Evolutionary conservation across 2,329 filamentous ascomycete genomes (phyloP), one percentile per base, ranked within the genome.

Genomic region (Venturia oleaginea): DNA sequence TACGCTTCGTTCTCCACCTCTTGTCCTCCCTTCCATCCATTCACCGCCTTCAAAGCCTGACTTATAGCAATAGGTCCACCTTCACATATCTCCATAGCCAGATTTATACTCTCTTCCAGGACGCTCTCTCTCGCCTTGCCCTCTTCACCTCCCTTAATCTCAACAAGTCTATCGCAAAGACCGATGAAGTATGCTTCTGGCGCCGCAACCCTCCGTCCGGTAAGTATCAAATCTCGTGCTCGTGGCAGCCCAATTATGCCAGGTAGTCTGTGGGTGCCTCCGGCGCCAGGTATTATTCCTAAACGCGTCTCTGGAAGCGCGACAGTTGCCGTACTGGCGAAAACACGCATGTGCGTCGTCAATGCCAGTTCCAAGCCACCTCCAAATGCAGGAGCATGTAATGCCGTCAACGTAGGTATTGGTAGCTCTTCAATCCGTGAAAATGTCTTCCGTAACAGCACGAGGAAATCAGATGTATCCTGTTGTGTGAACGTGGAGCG

Each of bases 311-410:
- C 94, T 1, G 94, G 94, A 5, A 97, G 84, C 0, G 86, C 92
- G 64, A 99, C 86, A 30, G 82, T 79, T 19, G 91, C 89, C 40
- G 87, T 89, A 46, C 90, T 91, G 38, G 87, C 84, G 69, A 97
- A 87, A 62, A 99, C 88, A 68, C 94, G 91, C 76, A 99, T 86
- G 76, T 94, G 87, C 1, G 93, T 96, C 69, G 89, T 87, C 7
- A 99, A 85, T 1, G 92, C 93, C 63, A 99, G 85, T 78, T 99
- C 94, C 68, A 99, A 86, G 59, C 94, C 94, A 71, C 94, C 94
- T 67, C 94, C 94, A 37, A 97, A 87, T 6, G 94, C 94, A 65
- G 90, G 79, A 61, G 90, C 94, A 64, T 89, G 88, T 67, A 99
- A 85, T 65, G 92, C 92, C 3, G 90, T 87, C 73, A 99, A 93